Base-by-base conservation (phyloP, 371 early-diverging fungal species). In the Apophysomyces sp. region DNA sequence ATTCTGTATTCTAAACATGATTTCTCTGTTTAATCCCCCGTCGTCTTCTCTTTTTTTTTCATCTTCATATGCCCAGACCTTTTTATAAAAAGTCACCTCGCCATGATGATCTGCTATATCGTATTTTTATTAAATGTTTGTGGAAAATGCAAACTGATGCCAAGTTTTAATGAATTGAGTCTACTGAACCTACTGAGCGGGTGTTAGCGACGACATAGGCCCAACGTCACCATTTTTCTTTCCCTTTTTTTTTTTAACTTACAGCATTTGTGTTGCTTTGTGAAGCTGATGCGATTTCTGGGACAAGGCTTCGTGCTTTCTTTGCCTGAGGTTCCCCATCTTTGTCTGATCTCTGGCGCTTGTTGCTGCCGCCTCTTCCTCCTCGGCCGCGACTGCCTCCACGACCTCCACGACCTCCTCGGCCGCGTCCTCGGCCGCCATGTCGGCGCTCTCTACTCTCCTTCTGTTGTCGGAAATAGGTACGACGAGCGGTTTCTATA, bases 321-420 rank as follows among this genome's bases (percentile, higher is more conserved):
- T 44, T 44, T 3, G 49, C 49, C 24, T 44, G 21, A 4, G 21
- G 21, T 21, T 44, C 49, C 4, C 21, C 24, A 21, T 21, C 49
- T 21, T 44, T 44, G 3, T 21, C 49, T n/a, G 49, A 44, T 44
- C 49, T 44, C 21, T 44, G 21, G 2, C 60, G 52, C 21, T 60
- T 60, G 52, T 21, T 41, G 13, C 55, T 49, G 21, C 55, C 58
- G 2, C 59, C 44, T 6, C 58, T 37, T 39, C 59, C 24, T 12
- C 67, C 61, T 12, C 72, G 61, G 26, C 76, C 68, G 7, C 63
- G 58, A 44, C 56, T 51, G 12, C 59, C 49, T 27, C 58, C 51
- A 24, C 58, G 55, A 51, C 66, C 36, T 26, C 67, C 64, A 31
- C 70, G 64, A 24, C 69, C 51, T 12, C 75, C 67, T 15, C 75